Evolutionary conservation across 495 filamentous ascomycete genomes (phyloP), one percentile per base, ranked within the genome.

Genomic region (Cercophora newfieldiana): DNA sequence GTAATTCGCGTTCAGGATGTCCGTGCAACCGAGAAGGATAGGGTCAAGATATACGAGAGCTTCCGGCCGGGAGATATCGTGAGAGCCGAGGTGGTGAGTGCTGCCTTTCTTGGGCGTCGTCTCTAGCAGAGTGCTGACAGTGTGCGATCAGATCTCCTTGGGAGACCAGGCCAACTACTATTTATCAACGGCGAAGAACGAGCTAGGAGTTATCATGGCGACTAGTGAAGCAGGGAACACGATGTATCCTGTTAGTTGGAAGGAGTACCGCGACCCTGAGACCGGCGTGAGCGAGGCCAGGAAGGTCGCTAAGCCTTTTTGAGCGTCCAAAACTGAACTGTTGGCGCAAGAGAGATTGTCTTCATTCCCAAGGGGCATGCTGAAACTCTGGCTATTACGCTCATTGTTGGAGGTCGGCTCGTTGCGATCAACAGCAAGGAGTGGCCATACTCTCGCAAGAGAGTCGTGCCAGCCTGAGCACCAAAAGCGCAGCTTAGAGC

Each of bases 81-180:
- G 47, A 83, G 93, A 61, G 95, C 92, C 14, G 85, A 90, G 25
- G 94, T 99, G 72, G 87, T 92, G 67, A 82, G 88, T 84, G 51
- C 29, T 31, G 44, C 28, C 14, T 59, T 7, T 12, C 21, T 7
- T 67, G 22, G 10, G 65, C 21, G 22, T 44, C 31, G 14, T 28
- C 8, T 24, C 49, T 14, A 37, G 16, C 16, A 2, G 4, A 12
- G 56, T 55, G 47, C 64, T 72, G 53, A 69, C 31, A 16, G n/a
- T 16, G 14, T 14, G 31, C 28, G 10, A 29, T n/a, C 47, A 89
- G 88, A 93, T 96, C 59, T 94, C 90, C 8, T 78, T 98, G 2
- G 95, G 95, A 22, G 95, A 99, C 78, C 93, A 97, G 78, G 87
- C 88, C 51, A 96, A 91, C 71, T 98, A 97, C 76, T 99, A 97